phyloP scores from a whole-genome alignment of 768 basidiomycete species.

The Hydnum rufescens region DNA sequence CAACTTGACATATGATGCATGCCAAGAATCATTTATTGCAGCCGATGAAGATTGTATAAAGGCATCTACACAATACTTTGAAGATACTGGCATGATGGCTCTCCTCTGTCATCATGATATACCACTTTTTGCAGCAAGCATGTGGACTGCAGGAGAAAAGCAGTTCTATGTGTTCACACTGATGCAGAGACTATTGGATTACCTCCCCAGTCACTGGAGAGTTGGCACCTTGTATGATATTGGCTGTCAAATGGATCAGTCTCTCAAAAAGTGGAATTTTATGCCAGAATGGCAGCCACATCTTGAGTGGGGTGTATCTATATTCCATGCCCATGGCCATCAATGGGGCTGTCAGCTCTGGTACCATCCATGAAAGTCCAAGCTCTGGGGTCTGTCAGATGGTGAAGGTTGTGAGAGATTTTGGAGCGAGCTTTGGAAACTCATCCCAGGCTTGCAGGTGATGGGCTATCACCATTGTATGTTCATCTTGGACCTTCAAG shows the following conservation, averaged over 20 bases:
- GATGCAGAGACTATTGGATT: background rate
- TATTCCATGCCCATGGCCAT: constrained; percentile 1
- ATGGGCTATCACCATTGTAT: too few relatives aligned
- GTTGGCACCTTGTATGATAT: background rate
- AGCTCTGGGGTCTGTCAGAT: too few relatives aligned
- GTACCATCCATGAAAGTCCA: too few relatives aligned
- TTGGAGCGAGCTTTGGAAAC: background rate
- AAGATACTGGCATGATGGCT: background rate
- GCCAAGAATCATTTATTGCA: background rate
- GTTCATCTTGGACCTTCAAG: too few relatives aligned
- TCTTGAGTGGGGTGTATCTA: background rate
- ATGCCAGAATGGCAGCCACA: background rate
- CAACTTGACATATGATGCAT: background rate
- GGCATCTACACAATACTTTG: background rate
- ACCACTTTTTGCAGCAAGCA: background rate
- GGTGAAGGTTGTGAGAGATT: too few relatives aligned
- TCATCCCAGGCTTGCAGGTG: background rate
- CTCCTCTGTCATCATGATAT: background rate
- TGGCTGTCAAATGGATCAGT: background rate
- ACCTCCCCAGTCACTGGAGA: background rate
- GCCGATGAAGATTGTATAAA: background rate
- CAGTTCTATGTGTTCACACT: background rate
- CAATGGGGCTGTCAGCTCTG: background rate
- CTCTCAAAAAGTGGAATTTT: background rate
- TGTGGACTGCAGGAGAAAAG: background rate